phyloP scores from a whole-genome alignment of 164 flowering plant genomes.

The Platanus orientalis region DNA sequence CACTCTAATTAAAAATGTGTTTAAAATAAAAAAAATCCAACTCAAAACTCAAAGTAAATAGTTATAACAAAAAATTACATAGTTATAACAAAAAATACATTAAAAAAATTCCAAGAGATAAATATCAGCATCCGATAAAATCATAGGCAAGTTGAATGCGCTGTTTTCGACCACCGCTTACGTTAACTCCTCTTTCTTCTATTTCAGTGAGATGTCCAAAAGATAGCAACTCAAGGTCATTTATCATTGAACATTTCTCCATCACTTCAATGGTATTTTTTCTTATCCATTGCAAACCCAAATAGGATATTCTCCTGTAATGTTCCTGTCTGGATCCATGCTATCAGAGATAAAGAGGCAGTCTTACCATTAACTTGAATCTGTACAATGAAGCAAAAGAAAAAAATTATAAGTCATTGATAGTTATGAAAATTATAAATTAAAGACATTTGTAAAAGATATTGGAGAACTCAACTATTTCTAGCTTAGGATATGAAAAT shows the following conservation, averaged over 20 bases:
- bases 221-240: conserved; percentile 75
- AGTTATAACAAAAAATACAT: too few relatives aligned
- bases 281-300: conserved; percentile 51
- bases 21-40: too few relatives aligned
- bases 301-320: conserved; percentile 77
- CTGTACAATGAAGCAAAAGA: conserved; percentile 32
- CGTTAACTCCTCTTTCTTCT: conserved; percentile 88
- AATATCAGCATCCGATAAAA: conserved; percentile 74
- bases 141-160: conserved; percentile 85
- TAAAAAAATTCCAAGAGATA: conserved; percentile 86
- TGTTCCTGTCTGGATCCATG: conserved; percentile 87
- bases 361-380: conserved; percentile 56
- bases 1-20: too few relatives aligned
- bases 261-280: conserved; percentile 51
- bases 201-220: conserved; percentile 74
- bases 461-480: not conserved
- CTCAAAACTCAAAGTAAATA: too few relatives aligned
- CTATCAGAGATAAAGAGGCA: conserved; percentile 80
- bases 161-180: conserved; percentile 95
- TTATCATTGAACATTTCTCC: conserved; percentile 55
- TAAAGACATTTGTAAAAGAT: not conserved
- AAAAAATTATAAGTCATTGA: not conserved
- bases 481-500: not conserved
- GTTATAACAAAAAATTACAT: too few relatives aligned
- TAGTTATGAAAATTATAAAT: not conserved